Evolutionary conservation across 192 early-diverging fungal species (phyloP), one percentile per base, ranked within the genome.

Genomic region (Coemansia sp.): DNA sequence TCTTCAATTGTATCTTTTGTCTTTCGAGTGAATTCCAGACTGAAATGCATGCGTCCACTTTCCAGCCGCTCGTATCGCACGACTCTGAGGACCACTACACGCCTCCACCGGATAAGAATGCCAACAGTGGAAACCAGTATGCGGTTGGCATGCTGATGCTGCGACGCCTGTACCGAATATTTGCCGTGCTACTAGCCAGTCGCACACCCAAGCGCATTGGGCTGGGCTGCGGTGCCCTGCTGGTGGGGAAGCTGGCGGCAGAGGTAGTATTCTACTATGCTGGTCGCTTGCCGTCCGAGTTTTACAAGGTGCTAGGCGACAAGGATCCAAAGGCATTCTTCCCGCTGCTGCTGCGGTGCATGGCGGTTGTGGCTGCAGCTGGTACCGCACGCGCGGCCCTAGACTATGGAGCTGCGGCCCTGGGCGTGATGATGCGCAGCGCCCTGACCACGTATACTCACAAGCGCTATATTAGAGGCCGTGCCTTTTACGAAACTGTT

Each of bases 251-350:
- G 61, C 61, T 81, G 33, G 35, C 47, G 0, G 73, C 69, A 25
- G 79, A 81, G 18, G 53, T 69, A 0, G 64, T 81, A 31, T 81
- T 88, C 2, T 94, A 92, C 64, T 89, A 69, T 67, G 86, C 88
- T 6, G 94, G 94, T 18, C 78, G 79, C 9, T 72, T 89, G 48
- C 86, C 93, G 0, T 88, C 90, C 18, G 70, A 85, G 61, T 94
- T 91, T 74, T 96, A 92, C 79, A 70, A 76, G 8, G 86, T 91
- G 10, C 77, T 96, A 42, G 86, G 84, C 6, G 81, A 86, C 62
- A 86, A 86, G 68, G 88, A 94, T 59, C 28, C 61, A 3, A 48
- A 67, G 16, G 87, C 76, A 3, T 96, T 94, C 69, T 69, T 58
- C 59, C 67, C 66, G n/a, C 71, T 92, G 20, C 60, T 90, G 13